Evolutionary conservation across 164 flowering plant species (phyloP), one percentile per base, ranked within the genome.

Genomic region (Pachysandra terminalis): DNA sequence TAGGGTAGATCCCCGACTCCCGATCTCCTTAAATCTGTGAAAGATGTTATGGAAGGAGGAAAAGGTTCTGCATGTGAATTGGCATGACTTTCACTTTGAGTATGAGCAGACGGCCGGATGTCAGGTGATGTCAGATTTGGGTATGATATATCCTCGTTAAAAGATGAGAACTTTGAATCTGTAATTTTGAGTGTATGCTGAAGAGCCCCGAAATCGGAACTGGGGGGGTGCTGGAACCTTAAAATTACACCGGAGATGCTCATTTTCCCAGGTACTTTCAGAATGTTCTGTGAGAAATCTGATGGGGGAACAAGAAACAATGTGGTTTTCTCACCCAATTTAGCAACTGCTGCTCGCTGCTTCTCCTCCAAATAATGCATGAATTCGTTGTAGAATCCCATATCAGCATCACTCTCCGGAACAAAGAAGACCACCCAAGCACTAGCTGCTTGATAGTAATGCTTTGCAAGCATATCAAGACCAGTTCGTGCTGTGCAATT

Each of bases 301-400:
- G 98, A 95, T 48, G 98, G 98, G 24, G 98, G 96, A 7, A 95
- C 97, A 27, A 95, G 96, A 75, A 95, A 95, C 75, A 95, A 76
- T 35, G 96, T 89, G 63, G 82, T 90, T 65, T 71, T 81, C 51
- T 95, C 96, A 75, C 94, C 91, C 79, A 91, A 74, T 81, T 91
- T 91, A 59, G 96, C 84, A 64, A 94, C 98, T 13, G 97, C 98
- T 37, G 92, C 98, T 63, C 98, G 85, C 81, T 94, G 87, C 74
- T 84, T 91, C 74, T 90, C 96, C 68, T 76, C 96, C 22, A 95
- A 82, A 77, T 87, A 95, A 74, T 85, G 74, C 92, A 89, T 84
- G 82, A 95, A 95, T 72, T 91, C 98, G 69, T 91, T 87, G 72
- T 95, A 95, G 68, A 72, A 84, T 56, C 78, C 80, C 35, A 95